phyloP scores from a whole-genome alignment of 805 yeast species.

The Lipomyces mesembrius region DNA sequence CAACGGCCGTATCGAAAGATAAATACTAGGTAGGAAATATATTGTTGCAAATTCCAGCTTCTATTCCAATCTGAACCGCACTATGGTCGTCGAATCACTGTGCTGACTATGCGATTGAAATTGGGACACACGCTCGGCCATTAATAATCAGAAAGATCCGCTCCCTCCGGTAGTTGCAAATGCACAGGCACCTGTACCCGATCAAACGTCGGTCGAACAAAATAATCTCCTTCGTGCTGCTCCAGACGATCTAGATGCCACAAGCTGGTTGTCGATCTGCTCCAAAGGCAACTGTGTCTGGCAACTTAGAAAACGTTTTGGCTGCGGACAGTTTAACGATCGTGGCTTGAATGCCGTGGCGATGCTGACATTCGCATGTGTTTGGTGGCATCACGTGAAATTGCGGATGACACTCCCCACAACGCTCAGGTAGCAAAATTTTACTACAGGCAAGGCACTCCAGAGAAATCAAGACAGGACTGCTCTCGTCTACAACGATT shows the following conservation, averaged over 20 bases:
- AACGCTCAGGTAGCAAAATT: neutral
- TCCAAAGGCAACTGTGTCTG: neutral
- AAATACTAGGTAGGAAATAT: neutral
- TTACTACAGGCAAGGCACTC: neutral
- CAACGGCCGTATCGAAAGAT: neutral
- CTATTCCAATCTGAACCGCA: neutral
- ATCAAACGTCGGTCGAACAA: neutral
- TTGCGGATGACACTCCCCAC: neutral
- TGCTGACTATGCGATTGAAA: neutral
- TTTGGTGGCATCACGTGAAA: neutral
- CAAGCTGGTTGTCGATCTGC: neutral
- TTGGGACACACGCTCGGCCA: neutral
- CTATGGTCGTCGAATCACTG: neutral
- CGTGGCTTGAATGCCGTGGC: neutral
- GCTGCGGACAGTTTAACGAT: neutral
- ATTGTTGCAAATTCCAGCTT: neutral
- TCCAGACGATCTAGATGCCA: neutral
- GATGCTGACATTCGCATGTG: neutral
- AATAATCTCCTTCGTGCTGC: neutral
- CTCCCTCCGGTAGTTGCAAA: neutral
- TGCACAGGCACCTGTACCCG: neutral
- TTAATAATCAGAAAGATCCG: neutral
- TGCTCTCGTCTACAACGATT: neutral
- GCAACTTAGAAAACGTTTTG: neutral
- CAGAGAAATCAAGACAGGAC: neutral